Percentiles rank a stretch among this genome's conserved stretches.
Evolutionary conservation across 257 asterid species (phyloP).

Genomic region (Solanum tarijense): DNA sequence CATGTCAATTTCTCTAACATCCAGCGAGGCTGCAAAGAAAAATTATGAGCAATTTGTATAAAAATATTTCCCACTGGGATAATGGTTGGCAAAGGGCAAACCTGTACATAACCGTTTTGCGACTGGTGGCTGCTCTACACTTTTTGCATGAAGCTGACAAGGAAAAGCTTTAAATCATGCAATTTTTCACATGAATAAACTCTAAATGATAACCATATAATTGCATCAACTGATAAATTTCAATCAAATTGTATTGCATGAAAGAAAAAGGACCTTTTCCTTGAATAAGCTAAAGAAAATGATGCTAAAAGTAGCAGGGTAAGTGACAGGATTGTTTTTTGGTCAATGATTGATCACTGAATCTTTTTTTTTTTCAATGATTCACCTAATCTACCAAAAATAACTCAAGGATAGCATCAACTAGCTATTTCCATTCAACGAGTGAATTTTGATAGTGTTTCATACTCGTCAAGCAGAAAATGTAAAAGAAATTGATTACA

Average conservation of each 20-base stretch:
- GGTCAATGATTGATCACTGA: neutral
- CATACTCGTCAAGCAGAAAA: neutral
- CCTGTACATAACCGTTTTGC: constrained; percentile 69
- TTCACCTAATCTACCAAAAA: neutral
- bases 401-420: neutral
- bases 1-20: constrained; percentile 29
- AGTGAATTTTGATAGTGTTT: neutral
- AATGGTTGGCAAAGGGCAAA: constrained; percentile 15
- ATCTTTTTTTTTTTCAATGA: neutral
- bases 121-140: constrained; percentile 53
- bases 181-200: neutral
- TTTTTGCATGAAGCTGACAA: constrained; percentile 88
- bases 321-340: neutral
- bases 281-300: neutral
- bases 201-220: neutral
- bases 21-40: constrained; percentile 41
- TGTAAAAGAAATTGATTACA: neutral
- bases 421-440: neutral
- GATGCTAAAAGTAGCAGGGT: neutral
- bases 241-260: neutral
- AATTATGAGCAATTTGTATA: constrained; percentile 12
- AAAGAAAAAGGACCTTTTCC: neutral
- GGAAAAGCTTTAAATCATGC: constrained; percentile 6
- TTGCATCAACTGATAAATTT: neutral
- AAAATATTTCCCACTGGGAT: neutral